Base-by-base conservation (phyloP, 768 basidiomycete genomes). In the Pisolithus albus region DNA sequence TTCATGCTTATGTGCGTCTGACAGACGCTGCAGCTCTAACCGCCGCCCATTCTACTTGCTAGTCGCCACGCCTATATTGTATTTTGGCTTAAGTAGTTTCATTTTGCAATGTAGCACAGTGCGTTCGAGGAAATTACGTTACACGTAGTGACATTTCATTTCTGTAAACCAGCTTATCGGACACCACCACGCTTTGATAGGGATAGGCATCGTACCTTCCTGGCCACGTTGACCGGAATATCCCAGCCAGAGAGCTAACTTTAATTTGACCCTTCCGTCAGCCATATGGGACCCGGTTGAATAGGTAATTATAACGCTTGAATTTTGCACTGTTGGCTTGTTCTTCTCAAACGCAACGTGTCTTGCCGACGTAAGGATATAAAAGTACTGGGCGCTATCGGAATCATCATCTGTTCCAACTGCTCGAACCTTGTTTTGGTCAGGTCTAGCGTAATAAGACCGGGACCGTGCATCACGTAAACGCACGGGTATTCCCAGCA, bases 171-270 rank as follows among this genome's bases (percentile, higher is more conserved):
- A 34, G 19, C 18, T 47, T 23, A 47, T 50, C 44, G 53, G 24
- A 24, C 49, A n/a, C 43, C 36, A 48, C 52, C 32, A 4, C 18
- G 9, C 10, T 47, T 47, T 19, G 46, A 47, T 47, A 47, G 36
- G 19, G 30, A 28, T 32, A 46, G 45, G 45, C 34, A 34, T n/a
- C 32, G 30, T 34, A 47, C n/a, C 16, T 36, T 45, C 16, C 24
- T 53, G 46, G 50, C 49, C 50, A 46, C 48, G 45, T 56, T 55
- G 51, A 32, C 49, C 46, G 53, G 39, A 46, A 23, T 5, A 19
- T 15, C 10, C 10, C 32, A 36, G 34, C 26, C n/a, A 37, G 46
- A 53, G 64, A 66, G 63, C 48, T 64, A 65, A 66, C 64, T 56
- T 65, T 65, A 51, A 16, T 51, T 36, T 47, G 7, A 38, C n/a